Conservation (phyloP, 805 yeast genomes). For the Suhomyces vadensis region DNA sequence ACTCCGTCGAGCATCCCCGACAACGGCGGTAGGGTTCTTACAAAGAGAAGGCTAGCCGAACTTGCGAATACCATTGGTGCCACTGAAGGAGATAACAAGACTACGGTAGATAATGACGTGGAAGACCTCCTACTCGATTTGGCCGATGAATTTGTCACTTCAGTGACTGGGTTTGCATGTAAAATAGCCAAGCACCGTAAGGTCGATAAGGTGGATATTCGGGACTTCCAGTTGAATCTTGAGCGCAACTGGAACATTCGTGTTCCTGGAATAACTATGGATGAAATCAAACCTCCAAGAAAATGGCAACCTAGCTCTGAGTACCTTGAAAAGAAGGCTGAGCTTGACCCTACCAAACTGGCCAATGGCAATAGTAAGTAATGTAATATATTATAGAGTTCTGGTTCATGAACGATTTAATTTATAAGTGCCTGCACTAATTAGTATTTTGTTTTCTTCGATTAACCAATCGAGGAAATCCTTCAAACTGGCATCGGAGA, state of each 20-base stretch:
- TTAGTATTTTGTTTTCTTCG: conserved; percentile 42
- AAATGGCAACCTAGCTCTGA: conserved; percentile 27
- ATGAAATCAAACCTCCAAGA: conserved; percentile 25
- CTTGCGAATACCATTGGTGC: conserved; percentile 29
- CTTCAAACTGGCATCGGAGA: conserved; percentile 43
- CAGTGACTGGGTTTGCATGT: conserved; percentile 31
- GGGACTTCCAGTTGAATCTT: conserved; percentile 29
- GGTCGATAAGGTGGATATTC: conserved; percentile 27
- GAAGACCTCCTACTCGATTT: conserved; percentile 30
- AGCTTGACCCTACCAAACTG: conserved; percentile 16
- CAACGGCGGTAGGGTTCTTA: conserved; percentile 29
- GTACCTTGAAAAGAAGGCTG: conserved; percentile 24
- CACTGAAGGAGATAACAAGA: conserved; percentile 30
- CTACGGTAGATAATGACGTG: conserved; percentile 29
- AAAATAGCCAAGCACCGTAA: conserved; percentile 31
- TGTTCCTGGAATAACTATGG: conserved; percentile 27
- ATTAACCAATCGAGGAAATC: conserved; percentile 43
- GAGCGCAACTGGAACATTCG: conserved; percentile 31
- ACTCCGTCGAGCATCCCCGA: conserved; percentile 21
- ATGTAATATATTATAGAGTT: too few relatives aligned
- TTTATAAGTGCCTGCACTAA: conserved; percentile 35
- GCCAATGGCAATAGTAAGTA: neutral
- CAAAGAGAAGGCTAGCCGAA: conserved; percentile 28
- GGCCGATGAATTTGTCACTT: conserved; percentile 30
- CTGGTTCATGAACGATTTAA: conserved; percentile 20